Percentiles rank a stretch among this genome's conserved stretches.
Evolutionary conservation across 1,139 yeast species (phyloP).

Genomic region (Lodderomyces parapsilosis): DNA sequence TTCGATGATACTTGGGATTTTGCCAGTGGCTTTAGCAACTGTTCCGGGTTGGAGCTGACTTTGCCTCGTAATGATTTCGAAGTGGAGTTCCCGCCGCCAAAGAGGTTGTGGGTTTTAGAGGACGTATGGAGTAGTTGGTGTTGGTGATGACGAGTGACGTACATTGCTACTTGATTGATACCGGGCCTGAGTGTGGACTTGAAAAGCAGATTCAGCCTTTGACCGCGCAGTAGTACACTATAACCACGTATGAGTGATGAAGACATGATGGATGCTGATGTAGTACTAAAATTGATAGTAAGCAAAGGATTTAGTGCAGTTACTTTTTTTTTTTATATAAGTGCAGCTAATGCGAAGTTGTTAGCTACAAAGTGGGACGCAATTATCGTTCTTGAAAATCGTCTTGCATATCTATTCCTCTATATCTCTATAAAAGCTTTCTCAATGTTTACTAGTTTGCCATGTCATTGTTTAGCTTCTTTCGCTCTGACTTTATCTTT

Average conservation of each 20-base stretch:
- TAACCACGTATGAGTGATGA: background rate
- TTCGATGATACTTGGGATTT: slow-evolving; percentile 42
- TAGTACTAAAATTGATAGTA: no score
- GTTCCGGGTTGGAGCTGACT: background rate
- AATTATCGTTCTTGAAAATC: background rate
- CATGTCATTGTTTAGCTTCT: background rate
- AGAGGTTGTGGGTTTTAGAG: slow-evolving; percentile 10
- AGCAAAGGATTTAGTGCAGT: no score
- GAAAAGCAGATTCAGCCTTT: background rate
- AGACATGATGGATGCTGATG: background rate
- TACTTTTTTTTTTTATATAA: background rate
- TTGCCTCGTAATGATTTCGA: slow-evolving; percentile 7
- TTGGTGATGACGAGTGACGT: no score
- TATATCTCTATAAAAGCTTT: background rate
- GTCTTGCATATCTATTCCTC: background rate
- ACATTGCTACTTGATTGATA: no score
- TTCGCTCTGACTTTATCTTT: slow-evolving; percentile 21
- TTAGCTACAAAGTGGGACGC: background rate
- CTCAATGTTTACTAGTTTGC: background rate
- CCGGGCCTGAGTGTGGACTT: background rate
- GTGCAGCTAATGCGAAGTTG: no score
- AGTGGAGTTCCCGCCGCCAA: slow-evolving; percentile 22
- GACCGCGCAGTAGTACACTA: background rate
- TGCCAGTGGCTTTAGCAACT: slow-evolving; percentile 24
- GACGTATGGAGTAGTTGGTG: slow-evolving; percentile 5